Base-by-base conservation (phyloP, 1,284 basidiomycete species). In the Ceratobasidium sp. region DNA sequence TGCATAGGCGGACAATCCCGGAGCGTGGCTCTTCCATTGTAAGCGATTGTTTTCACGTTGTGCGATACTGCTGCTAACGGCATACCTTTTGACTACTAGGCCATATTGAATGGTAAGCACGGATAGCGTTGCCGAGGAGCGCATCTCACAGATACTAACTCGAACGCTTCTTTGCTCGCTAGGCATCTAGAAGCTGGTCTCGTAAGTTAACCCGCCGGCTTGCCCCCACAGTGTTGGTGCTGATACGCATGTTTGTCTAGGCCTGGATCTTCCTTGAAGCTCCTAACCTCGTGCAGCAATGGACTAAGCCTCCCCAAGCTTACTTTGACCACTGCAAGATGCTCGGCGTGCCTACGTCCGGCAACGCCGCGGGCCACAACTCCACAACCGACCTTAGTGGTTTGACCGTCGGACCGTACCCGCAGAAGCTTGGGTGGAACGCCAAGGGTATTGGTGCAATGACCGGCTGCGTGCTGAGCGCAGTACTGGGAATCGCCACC, bases 11-110 rank as follows among this genome's bases (percentile, higher is more conserved):
- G 90, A 95, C 78, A 95, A 95, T 80, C 94, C 94, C 0, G 94
- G 94, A 5, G 87, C 86, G 1, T 95, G 94, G 93, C 82, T 94
- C 76, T 87, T 94, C 79, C 92, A 89, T 81, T 93, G 93, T 73
- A 59, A 41, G 69, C 46, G n/a, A 54, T 30, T 28, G 58, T 30
- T 16, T 41, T 23, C 26, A 23, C 23, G n/a, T 28, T 16, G 38
- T 13, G 16, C 28, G 26, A 11, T n/a, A 35, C n/a, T 14, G 21
- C 7, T 43, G 21, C 21, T 43, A 35, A 55, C 38, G 16, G n/a
- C n/a, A 18, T 16, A 38, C n/a, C n/a, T 52, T 23, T 14, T 43
- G 18, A 11, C 41, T 18, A 32, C n/a, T 21, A 35, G 64, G 54
- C 35, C 73, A 73, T n/a, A 75, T 71, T 59, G 74, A 76, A 80